These are phyloP conservation scores for Scheffersomyces quercinus DNA, from an alignment of 1,139 yeast species.

Conservation along the genomic window DNA sequence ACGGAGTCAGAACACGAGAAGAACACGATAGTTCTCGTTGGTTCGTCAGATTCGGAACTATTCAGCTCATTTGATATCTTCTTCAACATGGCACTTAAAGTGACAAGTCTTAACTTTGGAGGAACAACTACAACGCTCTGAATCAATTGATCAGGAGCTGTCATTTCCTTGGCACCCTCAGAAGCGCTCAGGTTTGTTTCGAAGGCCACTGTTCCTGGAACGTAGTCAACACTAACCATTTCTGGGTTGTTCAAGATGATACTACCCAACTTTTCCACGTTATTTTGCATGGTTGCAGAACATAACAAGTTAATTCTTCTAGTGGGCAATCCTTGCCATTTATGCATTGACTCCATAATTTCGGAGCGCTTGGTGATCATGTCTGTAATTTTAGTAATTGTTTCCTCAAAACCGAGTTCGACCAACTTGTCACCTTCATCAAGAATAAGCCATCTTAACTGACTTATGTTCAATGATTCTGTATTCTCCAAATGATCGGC, in stretches of 20 bases:
- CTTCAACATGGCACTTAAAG: slow-evolving; percentile 67
- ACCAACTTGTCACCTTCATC: slow-evolving; percentile 96
- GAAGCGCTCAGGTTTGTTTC: slow-evolving; percentile 27
- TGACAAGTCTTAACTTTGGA: slow-evolving; percentile 83
- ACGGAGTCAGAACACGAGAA: slow-evolving; percentile 95
- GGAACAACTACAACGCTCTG: slow-evolving; percentile 84
- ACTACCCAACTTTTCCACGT: slow-evolving; percentile 78
- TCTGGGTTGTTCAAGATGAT: slow-evolving; percentile 71
- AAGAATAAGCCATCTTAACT: slow-evolving; percentile 77
- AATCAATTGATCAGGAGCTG: slow-evolving; percentile 87
- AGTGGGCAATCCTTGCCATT: slow-evolving; percentile 61
- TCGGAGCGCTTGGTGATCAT: slow-evolving; percentile 49
- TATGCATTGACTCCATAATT: slow-evolving; percentile 37
- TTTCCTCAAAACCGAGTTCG: slow-evolving; percentile 95
- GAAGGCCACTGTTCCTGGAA: slow-evolving; percentile 39
- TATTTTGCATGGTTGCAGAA: slow-evolving; percentile 89
- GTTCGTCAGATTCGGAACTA: slow-evolving; percentile 19
- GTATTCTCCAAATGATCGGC: slow-evolving; percentile 94
- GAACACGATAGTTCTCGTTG: slow-evolving; percentile 71
- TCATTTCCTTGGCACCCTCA: slow-evolving; percentile 21
- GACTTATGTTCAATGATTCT: slow-evolving; percentile 61
- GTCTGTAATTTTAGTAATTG: slow-evolving; percentile 72
- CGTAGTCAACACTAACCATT: slow-evolving; percentile 51
- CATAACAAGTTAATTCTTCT: slow-evolving; percentile 79
- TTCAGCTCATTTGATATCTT: slow-evolving; percentile 35